Evolutionary conservation across 495 filamentous ascomycete species (phyloP), one percentile per base, ranked within the genome.

Genomic region (Aspergillus diversus): DNA sequence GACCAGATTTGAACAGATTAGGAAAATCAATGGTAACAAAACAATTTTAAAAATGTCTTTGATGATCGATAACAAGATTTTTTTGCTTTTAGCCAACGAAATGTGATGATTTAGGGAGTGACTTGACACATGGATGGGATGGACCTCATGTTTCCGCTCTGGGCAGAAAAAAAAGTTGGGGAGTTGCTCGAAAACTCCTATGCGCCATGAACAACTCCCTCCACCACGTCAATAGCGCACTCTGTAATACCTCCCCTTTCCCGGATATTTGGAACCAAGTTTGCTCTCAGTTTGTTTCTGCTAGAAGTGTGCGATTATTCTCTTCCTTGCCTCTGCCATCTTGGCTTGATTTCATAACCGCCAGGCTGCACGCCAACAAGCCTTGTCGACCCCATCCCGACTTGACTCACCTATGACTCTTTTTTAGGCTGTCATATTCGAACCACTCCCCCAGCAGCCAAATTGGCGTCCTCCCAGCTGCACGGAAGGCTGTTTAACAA

Each of bases 391-490:
- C 42, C 27, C n/a, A 13, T 21, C 15, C 17, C 27, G 52, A 32
- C 33, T 31, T 51, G 63, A 51, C 55, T 63, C 49, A 34, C 37
- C 33, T 15, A 55, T 60, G 57, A 27, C 43, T 11, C 39, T 33
- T 17, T 33, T 16, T 56, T 59, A 59, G n/a, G 13, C 33, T 17
- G 7, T 33, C 9, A 32, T 51, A 63, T 37, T 52, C n/a, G 47
- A 58, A 5, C 1, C 60, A 33, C 33, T 55, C 54, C 49, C 31
- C 47, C 31, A 53, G 31, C 63, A 74, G 69, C 66, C 77, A 81
- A 72, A 60, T 80, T 81, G 79, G 79, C 79, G 77, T 79, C 75
- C 63, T 52, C 75, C 64, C 63, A 56, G 31, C 63, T 69, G 59
- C 63, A 71, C 69, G 69, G 75, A 67, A 70, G 69, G 66, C 68